phyloP scores from a whole-genome alignment of 352 stramenopile species.

The Pythium scleroteichum region DNA sequence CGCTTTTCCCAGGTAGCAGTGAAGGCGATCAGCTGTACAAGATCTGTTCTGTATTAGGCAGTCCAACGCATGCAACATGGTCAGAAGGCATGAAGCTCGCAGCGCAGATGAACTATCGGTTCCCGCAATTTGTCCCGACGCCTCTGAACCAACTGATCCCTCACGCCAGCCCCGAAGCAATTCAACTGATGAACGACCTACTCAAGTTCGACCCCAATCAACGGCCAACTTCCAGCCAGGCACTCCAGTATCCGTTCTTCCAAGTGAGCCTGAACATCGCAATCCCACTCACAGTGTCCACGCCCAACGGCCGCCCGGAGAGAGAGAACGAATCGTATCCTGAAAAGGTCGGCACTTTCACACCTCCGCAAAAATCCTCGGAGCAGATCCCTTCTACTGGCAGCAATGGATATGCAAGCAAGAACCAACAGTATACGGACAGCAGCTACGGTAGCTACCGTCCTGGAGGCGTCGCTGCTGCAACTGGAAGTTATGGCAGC shows the following conservation, averaged over 20 bases:
- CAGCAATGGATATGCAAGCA: conserved; percentile 44
- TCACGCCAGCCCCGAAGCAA: conserved; percentile 86
- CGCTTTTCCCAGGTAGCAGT: conserved; percentile 96
- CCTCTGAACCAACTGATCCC: conserved; percentile 89
- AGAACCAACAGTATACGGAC: conserved; percentile 60
- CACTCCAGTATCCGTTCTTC: conserved; percentile 96
- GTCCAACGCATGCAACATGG: conserved; percentile 90
- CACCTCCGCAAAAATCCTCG: conserved; percentile 56
- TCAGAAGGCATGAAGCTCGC: conserved; percentile 95
- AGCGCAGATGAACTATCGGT: conserved; percentile 95
- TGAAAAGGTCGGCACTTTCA: conserved; percentile 52
- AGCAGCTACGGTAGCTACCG: conserved; percentile 28
- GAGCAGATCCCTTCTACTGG: conserved; percentile 44
- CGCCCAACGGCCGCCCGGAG: conserved; percentile 54
- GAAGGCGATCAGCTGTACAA: conserved; percentile 99
- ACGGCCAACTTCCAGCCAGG: conserved; percentile 90
- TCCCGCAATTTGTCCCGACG: conserved; percentile 93
- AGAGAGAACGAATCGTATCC: conserved; percentile 29
- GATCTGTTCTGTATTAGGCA: conserved; percentile 95
- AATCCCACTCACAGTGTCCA: conserved; percentile 71
- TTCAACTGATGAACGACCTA: conserved; percentile 92
- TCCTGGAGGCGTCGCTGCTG: conserved; percentile 10
- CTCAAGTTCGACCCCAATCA: conserved; percentile 94
- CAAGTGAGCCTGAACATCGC: conserved; percentile 82
- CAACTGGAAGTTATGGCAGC: conserved; percentile 16